Conservation (phyloP, 176 grass and related monocot species). For the Elymus sibiricus region DNA sequence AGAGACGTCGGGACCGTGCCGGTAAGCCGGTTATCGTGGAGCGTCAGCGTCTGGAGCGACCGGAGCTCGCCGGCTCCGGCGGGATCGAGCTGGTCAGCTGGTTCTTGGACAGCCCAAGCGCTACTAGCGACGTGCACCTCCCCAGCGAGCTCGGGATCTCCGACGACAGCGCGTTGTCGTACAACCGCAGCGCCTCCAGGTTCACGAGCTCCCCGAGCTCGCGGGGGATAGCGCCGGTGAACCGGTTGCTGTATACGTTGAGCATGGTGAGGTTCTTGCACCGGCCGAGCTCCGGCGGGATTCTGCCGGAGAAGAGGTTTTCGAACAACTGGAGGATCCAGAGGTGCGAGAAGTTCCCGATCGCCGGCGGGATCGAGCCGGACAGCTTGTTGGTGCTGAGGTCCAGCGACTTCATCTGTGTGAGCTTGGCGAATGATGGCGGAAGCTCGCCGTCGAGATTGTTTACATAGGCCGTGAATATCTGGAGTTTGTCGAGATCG, state of each 20-base stretch:
- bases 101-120: constrained; percentile 48
- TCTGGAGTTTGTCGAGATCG: constrained; percentile 29
- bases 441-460: constrained; percentile 54
- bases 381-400: constrained; percentile 51
- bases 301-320: constrained; percentile 55
- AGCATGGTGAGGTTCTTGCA: constrained; percentile 60
- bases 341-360: constrained; percentile 58
- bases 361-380: constrained; percentile 51
- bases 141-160: constrained; percentile 56
- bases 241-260: constrained; percentile 55
- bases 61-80: constrained; percentile 48
- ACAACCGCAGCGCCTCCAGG: constrained; percentile 24
- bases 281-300: constrained; percentile 58
- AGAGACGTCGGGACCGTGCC: constrained; percentile 49
- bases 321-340: constrained; percentile 20
- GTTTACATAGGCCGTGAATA: constrained; percentile 18
- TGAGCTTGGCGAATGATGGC: constrained; percentile 52
- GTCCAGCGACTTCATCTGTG: constrained; percentile 43
- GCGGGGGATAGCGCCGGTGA: constrained; percentile 62
- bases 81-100: constrained; percentile 56
- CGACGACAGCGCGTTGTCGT: constrained; percentile 57
- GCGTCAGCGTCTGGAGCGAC: constrained; percentile 42
- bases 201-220: constrained; percentile 67
- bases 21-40: constrained; percentile 56
- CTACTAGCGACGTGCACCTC: constrained; percentile 36